These are phyloP conservation scores for Margaritispora aquatica DNA, from an alignment of 495 filamentous ascomycete genomes.

Conservation along the genomic window DNA sequence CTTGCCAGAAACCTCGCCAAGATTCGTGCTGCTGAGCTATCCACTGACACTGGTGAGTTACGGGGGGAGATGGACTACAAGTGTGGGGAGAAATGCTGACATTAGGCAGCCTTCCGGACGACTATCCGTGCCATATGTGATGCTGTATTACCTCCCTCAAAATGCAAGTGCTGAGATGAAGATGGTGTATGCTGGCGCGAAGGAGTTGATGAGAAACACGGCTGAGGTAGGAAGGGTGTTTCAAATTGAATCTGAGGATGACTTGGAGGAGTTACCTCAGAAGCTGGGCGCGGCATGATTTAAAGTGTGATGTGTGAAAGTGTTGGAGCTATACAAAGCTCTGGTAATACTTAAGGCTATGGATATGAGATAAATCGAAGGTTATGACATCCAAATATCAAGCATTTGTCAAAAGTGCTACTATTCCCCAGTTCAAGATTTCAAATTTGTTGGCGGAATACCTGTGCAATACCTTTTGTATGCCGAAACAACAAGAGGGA, in stretches of 20 bases:
- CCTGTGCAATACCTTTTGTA: too few species aligned
- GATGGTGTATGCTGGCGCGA: slow-evolving; percentile 94
- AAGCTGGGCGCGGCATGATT: slow-evolving; percentile 43
- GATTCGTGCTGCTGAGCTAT: slow-evolving; percentile 85
- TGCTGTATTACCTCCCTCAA: slow-evolving; percentile 86
- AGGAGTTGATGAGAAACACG: slow-evolving; percentile 88
- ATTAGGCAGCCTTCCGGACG: slow-evolving; percentile 19
- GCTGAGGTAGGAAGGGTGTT: slow-evolving; percentile 78
- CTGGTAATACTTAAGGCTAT: too few species aligned
- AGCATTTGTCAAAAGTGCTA: too few species aligned
- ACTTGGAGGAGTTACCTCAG: slow-evolving; percentile 66
- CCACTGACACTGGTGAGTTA: slow-evolving; percentile 70
- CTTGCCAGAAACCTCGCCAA: slow-evolving; percentile 85
- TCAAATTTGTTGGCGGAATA: too few species aligned
- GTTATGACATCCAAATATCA: too few species aligned
- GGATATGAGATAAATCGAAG: too few species aligned
- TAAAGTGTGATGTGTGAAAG: not conserved
- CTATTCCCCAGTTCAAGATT: too few species aligned
- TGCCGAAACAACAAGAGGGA: too few species aligned
- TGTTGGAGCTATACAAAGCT: too few species aligned
- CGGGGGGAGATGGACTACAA: too few species aligned
- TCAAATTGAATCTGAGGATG: slow-evolving; percentile 70
- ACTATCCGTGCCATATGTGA: slow-evolving; percentile 71
- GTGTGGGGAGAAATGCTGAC: too few species aligned
- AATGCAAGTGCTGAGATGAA: slow-evolving; percentile 77